Base-by-base conservation (phyloP, 83 land plant genomes). In the Larix sibirica region DNA sequence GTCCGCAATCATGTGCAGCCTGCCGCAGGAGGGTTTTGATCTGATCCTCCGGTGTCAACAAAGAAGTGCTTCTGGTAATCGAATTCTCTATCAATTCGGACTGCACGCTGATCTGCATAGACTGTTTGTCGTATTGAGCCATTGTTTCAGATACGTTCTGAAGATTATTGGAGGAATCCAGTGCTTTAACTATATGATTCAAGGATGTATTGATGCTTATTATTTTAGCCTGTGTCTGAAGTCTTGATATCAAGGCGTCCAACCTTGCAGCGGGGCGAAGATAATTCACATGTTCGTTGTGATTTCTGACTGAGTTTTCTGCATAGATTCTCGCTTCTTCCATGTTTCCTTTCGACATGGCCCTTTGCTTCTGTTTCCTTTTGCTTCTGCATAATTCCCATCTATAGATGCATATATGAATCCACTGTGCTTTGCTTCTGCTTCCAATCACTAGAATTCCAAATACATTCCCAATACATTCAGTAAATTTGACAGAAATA, bases 261-360 rank as follows among this genome's bases (percentile, higher is more conserved):
- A 85, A 85, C 4, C 86, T 86, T 3, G 86, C 83, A 16, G 85
- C 79, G 24, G 82, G 79, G 31, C 86, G 84, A 9, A 85, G 62
- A 47, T 85, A 85, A 47, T 85, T 85, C 21, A 85, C 85, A 64
- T 85, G 86, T 86, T 85, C 86, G 56, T 85, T 85, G 68, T 81
- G 86, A 18, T 85, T 85, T 20, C 86, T 79, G 23, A 85, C 82
- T 1, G 86, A 86, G 50, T 82, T 85, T 85, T 85, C 79, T 6
- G 86, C 86, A 44, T 85, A 85, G n/a, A 85, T 73, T 6, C 85
- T 86, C 0, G 86, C 86, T 14, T 86, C 86, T 74, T 85, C 86
- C 79, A 82, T 82, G 38, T 85, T 85, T 0, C 86, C 86, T 54
- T 85, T 85, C 85, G 83, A 80, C 44, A 85, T 85, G 20, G 86